Conservation (phyloP, 2,329 filamentous ascomycete genomes). For the Lachnellula willkommii region DNA sequence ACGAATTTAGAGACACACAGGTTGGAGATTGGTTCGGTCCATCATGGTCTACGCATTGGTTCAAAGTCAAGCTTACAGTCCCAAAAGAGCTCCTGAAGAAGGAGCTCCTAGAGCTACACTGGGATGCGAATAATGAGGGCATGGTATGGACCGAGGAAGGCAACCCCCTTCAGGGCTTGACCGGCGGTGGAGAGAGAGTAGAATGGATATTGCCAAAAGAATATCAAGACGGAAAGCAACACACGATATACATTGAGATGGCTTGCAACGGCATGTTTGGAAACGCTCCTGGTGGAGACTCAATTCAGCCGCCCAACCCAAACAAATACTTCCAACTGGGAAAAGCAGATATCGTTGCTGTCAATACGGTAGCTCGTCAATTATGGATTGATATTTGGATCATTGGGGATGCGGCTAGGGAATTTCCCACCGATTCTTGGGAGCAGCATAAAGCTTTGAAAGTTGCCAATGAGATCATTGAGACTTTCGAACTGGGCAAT, state of each 20-base stretch:
- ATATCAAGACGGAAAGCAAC: conserved; percentile 79
- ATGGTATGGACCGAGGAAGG: conserved; percentile 88
- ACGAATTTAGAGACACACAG: conserved; percentile 68
- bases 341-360: conserved; percentile 79
- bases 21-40: conserved; percentile 82
- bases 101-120: conserved; percentile 86
- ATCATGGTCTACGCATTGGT: conserved; percentile 98
- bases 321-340: conserved; percentile 72
- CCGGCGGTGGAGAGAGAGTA: conserved; percentile 78
- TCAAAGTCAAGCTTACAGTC: conserved; percentile 74
- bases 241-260: conserved; percentile 95
- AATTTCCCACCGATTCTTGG: conserved; percentile 84
- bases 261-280: conserved; percentile 99
- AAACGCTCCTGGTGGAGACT: conserved; percentile 76
- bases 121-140: conserved; percentile 94
- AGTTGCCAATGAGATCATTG: conserved; percentile 82
- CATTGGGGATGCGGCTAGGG: conserved; percentile 83
- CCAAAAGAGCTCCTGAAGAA: conserved; percentile 68
- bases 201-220: conserved; percentile 85
- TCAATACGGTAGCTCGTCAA: conserved; percentile 78
- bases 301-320: conserved; percentile 83
- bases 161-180: conserved; percentile 85
- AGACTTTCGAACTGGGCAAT: conserved; percentile 77
- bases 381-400: conserved; percentile 95
- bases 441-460: conserved; percentile 82